These are phyloP conservation scores for Candida easanensis DNA, from an alignment of 805 yeast genomes.

Conservation along the genomic window DNA sequence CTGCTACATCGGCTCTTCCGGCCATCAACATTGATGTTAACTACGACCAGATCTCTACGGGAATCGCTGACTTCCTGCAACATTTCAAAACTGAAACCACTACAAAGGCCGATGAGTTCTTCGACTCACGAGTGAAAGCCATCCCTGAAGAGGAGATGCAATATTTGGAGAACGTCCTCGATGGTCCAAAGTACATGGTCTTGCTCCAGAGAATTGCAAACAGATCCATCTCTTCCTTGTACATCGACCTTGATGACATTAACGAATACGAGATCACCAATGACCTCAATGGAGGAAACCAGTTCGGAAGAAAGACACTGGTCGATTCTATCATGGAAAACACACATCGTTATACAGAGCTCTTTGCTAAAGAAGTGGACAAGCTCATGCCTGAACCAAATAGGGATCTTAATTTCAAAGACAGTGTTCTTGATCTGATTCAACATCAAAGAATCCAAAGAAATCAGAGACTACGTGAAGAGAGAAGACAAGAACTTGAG, in stretches of 20 bases:
- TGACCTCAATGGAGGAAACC: slow-evolving; percentile 26
- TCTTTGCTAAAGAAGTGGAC: slow-evolving; percentile 75
- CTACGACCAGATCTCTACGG: slow-evolving; percentile 59
- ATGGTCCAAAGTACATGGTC: slow-evolving; percentile 72
- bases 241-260: slow-evolving; percentile 82
- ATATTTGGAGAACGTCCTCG: slow-evolving; percentile 18
- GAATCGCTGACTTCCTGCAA: slow-evolving; percentile 61
- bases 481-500: slow-evolving; percentile 59
- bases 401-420: slow-evolving; percentile 70
- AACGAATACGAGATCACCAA: slow-evolving; percentile 58
- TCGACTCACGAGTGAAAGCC: slow-evolving; percentile 32
- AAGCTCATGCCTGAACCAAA: slow-evolving; percentile 86
- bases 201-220: slow-evolving; percentile 79
- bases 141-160: slow-evolving; percentile 26
- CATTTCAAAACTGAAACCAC: slow-evolving; percentile 53
- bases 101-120: slow-evolving; percentile 31
- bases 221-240: slow-evolving; percentile 66
- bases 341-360: slow-evolving; percentile 74
- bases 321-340: slow-evolving; percentile 65
- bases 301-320: slow-evolving; percentile 34
- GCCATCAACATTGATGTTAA: slow-evolving; percentile 70
- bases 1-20: slow-evolving; percentile 41
- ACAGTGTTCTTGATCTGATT: slow-evolving; percentile 90
- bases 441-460: slow-evolving; percentile 85
- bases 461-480: slow-evolving; percentile 69